Base-by-base conservation (phyloP, 2,329 filamentous ascomycete genomes). In the Knufia fluminis region DNA sequence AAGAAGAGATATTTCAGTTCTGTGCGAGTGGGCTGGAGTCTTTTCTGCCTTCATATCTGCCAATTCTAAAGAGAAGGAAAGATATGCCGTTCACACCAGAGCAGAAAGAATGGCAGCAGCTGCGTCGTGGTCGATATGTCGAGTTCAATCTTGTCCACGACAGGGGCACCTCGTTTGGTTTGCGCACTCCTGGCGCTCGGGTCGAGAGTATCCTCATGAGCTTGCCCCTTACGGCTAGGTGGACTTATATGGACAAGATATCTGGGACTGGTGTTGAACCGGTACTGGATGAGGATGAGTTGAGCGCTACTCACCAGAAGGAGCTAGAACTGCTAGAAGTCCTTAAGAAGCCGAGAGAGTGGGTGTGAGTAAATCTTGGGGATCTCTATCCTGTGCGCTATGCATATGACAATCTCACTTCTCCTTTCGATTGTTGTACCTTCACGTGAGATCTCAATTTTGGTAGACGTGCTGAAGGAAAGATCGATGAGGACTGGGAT, bases 131-230 rank as follows among this genome's bases (percentile, higher is more conserved):
- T n/a, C 78, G 89, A 61, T 98, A 98, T 65, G 92, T 98, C 55
- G 92, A 98, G 70, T 98, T 98, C 69, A 98, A 98, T 69, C 77
- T 98, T 32, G 88, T 98, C 49, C 90, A 98, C 69, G 92, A 98
- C 70, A 80, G 92, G 22, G 92, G 92, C 2, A 98, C 92, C 1
- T 83, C 86, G 6, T 98, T 98, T 67, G 92, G 92, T 1, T 72
- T 98, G 55, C 92, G 92, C 62, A 95, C 91, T 0, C 92, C 92
- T 0, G 88, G 88, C 36, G 85, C 90, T 4, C 78, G 92, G 54
- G 82, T 98, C 2, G 92, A 98, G 75, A 96, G 90, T 66, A 98
- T 98, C 51, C 71, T 98, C 57, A 97, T 98, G 89, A 96, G 88
- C 68, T 71, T 98, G 65, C 92, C 92, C 4, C 73, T 94, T 57